Base-by-base conservation (phyloP, 1,284 basidiomycete genomes). In the Ustilago curta region DNA sequence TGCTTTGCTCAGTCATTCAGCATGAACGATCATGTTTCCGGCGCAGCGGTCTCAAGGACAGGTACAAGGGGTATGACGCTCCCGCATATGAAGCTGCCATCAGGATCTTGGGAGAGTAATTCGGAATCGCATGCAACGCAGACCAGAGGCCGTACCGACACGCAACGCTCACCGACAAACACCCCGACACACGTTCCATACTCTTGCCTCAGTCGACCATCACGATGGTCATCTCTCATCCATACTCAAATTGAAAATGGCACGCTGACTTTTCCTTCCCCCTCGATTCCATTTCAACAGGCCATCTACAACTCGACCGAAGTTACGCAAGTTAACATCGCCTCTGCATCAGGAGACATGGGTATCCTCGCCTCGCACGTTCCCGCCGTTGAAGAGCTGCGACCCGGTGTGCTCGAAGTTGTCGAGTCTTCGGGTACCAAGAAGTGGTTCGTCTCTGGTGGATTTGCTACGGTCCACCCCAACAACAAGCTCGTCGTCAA, bases 401-500 rank as follows among this genome's bases (percentile, higher is more conserved):
- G 82, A 32, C 83, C 83, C 19, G 83, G 83, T 55, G 60, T 84
- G 44, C 58, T 84, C 42, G 83, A 84, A 65, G 81, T 84, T n/a
- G 74, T 84, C 60, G 82, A 84, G 59, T 71, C 77, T 18, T 59
- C 51, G 58, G 83, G 81, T 44, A 66, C 75, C 47, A 83, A 81
- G 73, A 83, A 82, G 66, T 82, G 75, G 76, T 84, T 84, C 65
- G 97, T 94, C 59, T 97, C 96, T 65, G 92, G 93, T 74, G 97
- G 97, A 67, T 98, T 99, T 85, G 96, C 97, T 61, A 97, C 93
- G 67, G 93, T 99, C 54, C 97, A 99, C 87, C 93, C 94, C 55
- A 95, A 95, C 88, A 99, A 98, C 90, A 91, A 90, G 80, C 88
- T 99, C 67, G 97, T 96, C 47, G 92, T 99, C 86, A 99, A 99